Percentiles rank a stretch among this genome's conserved stretches.
Evolutionary conservation across 1,139 yeast genomes (phyloP).

Genomic region (Yamadazyma kanchanaburiensis): DNA sequence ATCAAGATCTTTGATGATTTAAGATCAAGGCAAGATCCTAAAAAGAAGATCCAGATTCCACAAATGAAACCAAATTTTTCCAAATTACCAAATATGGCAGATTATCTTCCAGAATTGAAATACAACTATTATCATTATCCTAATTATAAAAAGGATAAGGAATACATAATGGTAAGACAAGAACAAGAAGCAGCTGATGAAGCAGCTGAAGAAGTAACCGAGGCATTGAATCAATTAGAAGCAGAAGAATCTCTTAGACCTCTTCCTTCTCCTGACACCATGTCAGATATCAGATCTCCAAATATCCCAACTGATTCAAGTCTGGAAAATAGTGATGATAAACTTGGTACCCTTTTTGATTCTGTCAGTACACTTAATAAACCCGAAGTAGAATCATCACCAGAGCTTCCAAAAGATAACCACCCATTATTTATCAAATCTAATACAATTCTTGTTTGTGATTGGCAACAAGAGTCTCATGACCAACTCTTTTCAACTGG

Average conservation of each 20-base stretch:
- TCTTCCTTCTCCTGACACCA: constrained; percentile 1
- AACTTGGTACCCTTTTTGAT: constrained; percentile 27
- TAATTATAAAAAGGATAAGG: constrained; percentile 15
- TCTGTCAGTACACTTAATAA: constrained; percentile 21
- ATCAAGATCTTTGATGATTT: constrained; percentile 32
- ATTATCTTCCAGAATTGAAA: constrained; percentile 26
- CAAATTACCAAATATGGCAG: constrained; percentile 25
- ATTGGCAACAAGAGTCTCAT: constrained; percentile 56
- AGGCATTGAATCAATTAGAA: not conserved
- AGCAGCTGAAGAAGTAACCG: not conserved
- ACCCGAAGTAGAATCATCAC: constrained; percentile 6
- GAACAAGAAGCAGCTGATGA: not conserved
- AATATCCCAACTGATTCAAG: constrained; percentile 2
- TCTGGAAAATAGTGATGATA: constrained; percentile 14
- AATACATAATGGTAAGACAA: constrained; percentile 13
- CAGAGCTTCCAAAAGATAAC: constrained; percentile 7
- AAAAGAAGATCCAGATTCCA: constrained; percentile 24
- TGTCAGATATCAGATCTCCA: constrained; percentile 1
- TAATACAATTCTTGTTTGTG: constrained; percentile 61
- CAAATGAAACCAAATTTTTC: constrained; percentile 27
- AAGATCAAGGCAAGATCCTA: constrained; percentile 3
- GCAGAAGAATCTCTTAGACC: constrained; percentile 7
- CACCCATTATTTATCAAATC: constrained; percentile 23
- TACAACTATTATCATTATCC: constrained; percentile 26
- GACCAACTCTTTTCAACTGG: constrained; percentile 47